Evolutionary conservation across 441 rosid species (phyloP), one percentile per base, ranked within the genome.

Genomic region (Gossypium schwendimanii): DNA sequence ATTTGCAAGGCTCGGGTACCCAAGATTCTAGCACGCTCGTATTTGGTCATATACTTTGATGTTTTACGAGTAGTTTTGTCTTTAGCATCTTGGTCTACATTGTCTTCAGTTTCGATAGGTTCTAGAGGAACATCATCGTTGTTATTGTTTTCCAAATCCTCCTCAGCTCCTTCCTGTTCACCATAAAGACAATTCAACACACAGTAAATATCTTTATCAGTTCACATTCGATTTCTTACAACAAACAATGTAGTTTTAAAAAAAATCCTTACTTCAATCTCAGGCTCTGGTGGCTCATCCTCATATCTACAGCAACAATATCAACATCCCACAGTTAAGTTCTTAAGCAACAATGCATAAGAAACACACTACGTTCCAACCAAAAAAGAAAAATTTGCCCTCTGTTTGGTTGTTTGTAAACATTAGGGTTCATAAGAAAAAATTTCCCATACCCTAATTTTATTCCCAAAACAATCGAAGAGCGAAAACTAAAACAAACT

Each of bases 1-100:
- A 92, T 90, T 73, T 90, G 97, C 75, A 88, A 70, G 57, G 98
- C 97, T 1, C 96, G 91, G 23, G 97, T 92, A 1, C 98, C 97
- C 45, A 92, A 84, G 17, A 92, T 94, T 70, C 97, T 87, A 0
- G 97, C 96, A 31, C 93, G 92, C 76, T 89, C 94, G 64, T 88
- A 92, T 77, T 88, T 92, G 0, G 92, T 90, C 98, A 89, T 94
- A 72, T 76, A 92, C 74, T 89, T 92, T 0, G 90, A 89, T 0
- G 97, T 94, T 73, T 89, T 90, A 6, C 91, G 89, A 64, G 88
- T 78, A 23, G 33, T 2, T 26, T 84, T 61, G 20, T 12, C 88
- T 17, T 64, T 73, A 0, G 81, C 20, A 24, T 57, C 61, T 10
- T 23, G 28, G 61, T 9, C 33, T 57, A 7, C 6, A 0, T 10